Base-by-base conservation (phyloP, 306 rosid species). In the Cucurbita pepo region DNA sequence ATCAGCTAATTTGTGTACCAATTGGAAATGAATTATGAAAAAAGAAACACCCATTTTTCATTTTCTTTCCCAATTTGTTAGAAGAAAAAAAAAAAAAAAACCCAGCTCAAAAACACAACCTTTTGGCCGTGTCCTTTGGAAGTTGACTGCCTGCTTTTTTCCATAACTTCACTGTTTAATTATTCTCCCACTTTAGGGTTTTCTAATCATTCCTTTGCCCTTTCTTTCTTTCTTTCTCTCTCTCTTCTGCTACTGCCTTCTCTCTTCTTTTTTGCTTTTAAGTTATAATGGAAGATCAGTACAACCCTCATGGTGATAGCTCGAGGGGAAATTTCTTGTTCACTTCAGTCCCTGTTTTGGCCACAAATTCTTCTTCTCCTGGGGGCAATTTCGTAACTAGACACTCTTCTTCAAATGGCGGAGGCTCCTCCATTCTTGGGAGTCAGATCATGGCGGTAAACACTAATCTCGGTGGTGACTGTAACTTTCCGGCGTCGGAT, bases 301-400 rank as follows among this genome's bases (percentile, higher is more conserved):
- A 90, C 73, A 82, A 80, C 74, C 85, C 83, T 53, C 81, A 85
- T 73, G 80, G 83, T 13, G 91, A 84, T 76, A 91, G 54, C 73
- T 59, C 81, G 3, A 81, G 94, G 85, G 91, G 89, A 70, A 93
- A 86, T 86, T 93, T 90, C 87, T 76, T 90, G 85, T 87, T 88
- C 83, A 78, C 88, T 0, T 81, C 87, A 9, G 45, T 60, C 3
- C 76, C 80, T 21, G 77, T 62, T 65, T 80, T 81, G 16, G 82
- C 82, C 25, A 52, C 72, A 6, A 61, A 72, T 65, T 65, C 54
- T 6, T 65, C 71, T 51, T 77, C 81, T 51, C 58, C 77, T 40
- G 43, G 72, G 25, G 77, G 75, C 37, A 84, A 75, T 38, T 87
- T 79, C 53, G 86, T 85, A n/a, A 78, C 19, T 65, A 44, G 71